Evolutionary conservation across 176 grass and related monocot genomes (phyloP).

Genomic region (bread wheat (Triticum aestivum)): DNA sequence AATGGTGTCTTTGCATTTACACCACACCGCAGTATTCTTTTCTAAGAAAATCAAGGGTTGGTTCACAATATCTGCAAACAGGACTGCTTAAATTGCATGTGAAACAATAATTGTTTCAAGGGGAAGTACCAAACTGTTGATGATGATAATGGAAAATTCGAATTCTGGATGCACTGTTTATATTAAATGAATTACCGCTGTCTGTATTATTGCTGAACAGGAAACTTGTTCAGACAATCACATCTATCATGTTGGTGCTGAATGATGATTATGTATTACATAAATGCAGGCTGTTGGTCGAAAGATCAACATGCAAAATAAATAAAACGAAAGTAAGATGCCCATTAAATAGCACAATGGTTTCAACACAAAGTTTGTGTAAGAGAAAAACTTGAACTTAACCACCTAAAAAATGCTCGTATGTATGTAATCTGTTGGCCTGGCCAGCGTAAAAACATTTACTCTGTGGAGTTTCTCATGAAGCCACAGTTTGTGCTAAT

Average conservation of each 20-base stretch:
- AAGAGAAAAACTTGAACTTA: background rate
- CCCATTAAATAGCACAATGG: background rate
- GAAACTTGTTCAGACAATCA: background rate
- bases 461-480: background rate
- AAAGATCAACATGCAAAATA: background rate
- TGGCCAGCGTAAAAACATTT: background rate
- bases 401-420: background rate
- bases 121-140: background rate
- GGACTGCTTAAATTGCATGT: background rate
- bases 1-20: background rate
- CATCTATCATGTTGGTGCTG: background rate
- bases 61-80: background rate
- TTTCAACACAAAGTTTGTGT: background rate
- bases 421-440: background rate
- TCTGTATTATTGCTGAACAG: background rate
- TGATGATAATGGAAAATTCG: background rate
- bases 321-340: background rate
- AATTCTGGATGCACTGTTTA: background rate
- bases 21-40: background rate
- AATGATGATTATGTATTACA: background rate
- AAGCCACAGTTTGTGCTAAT: background rate
- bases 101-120: background rate
- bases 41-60: background rate
- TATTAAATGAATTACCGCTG: background rate
- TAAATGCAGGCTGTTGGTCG: background rate